Percentiles rank a stretch among this genome's conserved stretches.
These are phyloP conservation scores for Venturiaceae sp. DNA, from an alignment of 2,329 filamentous ascomycete genomes.

Conservation along the genomic window DNA sequence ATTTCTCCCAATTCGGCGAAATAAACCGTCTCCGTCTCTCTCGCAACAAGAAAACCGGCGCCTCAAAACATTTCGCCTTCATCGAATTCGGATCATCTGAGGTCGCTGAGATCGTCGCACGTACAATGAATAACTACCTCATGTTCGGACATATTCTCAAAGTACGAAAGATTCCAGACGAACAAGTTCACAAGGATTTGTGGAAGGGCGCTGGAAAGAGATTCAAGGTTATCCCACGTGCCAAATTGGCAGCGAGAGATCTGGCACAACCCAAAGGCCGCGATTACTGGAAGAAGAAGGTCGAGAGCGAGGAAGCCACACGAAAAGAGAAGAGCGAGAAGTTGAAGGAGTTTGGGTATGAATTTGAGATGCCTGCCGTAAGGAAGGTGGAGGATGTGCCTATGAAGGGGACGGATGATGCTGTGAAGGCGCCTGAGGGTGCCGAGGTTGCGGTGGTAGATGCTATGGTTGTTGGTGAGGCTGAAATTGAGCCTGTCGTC, in stretches of 20 bases:
- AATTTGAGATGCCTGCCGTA: conserved; percentile 64
- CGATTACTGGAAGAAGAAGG: conserved; percentile 67
- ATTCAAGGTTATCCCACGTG: conserved; percentile 82
- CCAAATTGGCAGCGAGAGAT: conserved; percentile 69
- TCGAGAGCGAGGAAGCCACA: conserved; percentile 62
- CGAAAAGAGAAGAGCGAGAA: conserved; percentile 61
- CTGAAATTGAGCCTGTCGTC: conserved; percentile 1
- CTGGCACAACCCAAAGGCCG: conserved; percentile 65
- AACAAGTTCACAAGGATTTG: conserved; percentile 68
- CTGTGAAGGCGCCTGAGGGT: conserved; percentile 15
- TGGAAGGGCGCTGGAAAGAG: conserved; percentile 87
- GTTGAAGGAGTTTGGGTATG: conserved; percentile 73
- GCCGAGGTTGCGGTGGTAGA: conserved; percentile 14
- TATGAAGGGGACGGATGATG: conserved; percentile 26
- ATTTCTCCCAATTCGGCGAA: conserved; percentile 86
- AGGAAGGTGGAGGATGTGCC: conserved; percentile 51
- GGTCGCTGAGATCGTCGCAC: conserved; percentile 83
- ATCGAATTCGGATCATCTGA: conserved; percentile 72
- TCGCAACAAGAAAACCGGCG: conserved; percentile 84
- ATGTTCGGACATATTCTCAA: conserved; percentile 91
- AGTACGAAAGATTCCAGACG: conserved; percentile 67
- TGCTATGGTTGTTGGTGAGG: conserved; percentile 13
- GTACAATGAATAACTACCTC: conserved; percentile 97
- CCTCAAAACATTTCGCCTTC: conserved; percentile 90
- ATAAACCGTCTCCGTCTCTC: conserved; percentile 74